A percentile compares a stretch with the other conserved stretches of the same genome.
Conservation (phyloP, 192 early-diverging fungal species). For the Coemansia sp. region DNA sequence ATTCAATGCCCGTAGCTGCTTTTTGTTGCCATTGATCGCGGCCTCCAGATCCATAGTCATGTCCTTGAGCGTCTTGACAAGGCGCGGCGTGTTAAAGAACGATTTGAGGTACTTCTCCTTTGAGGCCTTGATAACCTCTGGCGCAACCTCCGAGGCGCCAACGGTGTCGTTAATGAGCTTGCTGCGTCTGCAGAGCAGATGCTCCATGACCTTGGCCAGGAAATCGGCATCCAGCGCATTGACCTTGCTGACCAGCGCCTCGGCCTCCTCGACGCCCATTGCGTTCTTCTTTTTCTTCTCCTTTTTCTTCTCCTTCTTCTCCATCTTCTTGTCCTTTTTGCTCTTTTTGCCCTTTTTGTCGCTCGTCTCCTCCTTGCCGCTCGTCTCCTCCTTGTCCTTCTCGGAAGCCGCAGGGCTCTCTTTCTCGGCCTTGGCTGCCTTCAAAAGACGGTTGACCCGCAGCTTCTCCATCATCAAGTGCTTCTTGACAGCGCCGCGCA, state of each 20-base stretch:
- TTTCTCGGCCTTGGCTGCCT: background rate
- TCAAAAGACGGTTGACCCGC: background rate
- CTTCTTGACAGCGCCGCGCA: background rate
- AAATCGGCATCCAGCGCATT: slow-evolving; percentile 6
- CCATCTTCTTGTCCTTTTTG: background rate
- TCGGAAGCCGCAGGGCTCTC: background rate
- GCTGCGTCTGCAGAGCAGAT: background rate
- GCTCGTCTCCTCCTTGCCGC: too few species aligned
- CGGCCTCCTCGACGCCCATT: background rate
- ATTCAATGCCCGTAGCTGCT: background rate
- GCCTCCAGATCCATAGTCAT: background rate
- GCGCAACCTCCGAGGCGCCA: background rate
- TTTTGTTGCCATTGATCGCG: background rate
- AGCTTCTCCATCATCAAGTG: background rate
- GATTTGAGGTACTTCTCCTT: background rate
- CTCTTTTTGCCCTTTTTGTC: too few species aligned
- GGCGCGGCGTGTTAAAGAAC: background rate
- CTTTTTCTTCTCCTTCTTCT: slow-evolving; percentile 7
- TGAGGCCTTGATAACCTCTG: background rate
- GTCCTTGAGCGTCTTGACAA: background rate
- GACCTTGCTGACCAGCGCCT: slow-evolving; percentile 5
- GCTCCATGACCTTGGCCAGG: background rate
- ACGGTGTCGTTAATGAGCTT: too few species aligned
- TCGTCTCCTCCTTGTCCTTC: too few species aligned
- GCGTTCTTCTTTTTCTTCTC: background rate